Percentiles rank a stretch among this genome's conserved stretches.
phyloP scores from a whole-genome alignment of 2,329 filamentous ascomycete species.

The Cladosporium austrohemisphaericum region DNA sequence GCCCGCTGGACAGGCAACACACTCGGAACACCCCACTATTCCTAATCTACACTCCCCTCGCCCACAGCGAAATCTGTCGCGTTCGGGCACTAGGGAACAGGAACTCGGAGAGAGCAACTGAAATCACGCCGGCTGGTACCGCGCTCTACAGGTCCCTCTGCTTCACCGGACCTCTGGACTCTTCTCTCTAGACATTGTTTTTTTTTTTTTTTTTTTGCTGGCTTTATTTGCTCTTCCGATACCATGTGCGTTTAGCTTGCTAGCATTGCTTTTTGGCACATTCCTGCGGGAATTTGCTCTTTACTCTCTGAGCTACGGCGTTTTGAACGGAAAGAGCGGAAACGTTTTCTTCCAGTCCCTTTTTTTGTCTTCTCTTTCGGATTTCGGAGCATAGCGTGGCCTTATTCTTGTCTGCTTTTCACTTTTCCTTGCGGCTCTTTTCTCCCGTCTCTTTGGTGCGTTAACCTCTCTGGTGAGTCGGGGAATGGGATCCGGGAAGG shows the following conservation, averaged over 20 bases:
- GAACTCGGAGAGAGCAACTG: background rate
- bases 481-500: no score
- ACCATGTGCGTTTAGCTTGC: slow-evolving; percentile 15
- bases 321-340: slow-evolving; percentile 6
- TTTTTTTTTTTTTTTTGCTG: background rate
- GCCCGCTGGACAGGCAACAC: slow-evolving; percentile 5
- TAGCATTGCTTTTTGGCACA: background rate
- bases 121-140: slow-evolving; percentile 13
- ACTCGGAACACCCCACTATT: slow-evolving; percentile 8
- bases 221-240: slow-evolving; percentile 8
- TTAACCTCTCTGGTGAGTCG: no score
- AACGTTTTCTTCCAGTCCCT: background rate
- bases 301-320: slow-evolving; percentile 8
- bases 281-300: background rate
- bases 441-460: no score
- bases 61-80: slow-evolving; percentile 8
- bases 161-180: no score
- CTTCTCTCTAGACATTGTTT: background rate
- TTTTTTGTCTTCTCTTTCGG: background rate
- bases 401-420: no score
- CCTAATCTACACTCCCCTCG: slow-evolving; percentile 2
- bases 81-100: background rate
- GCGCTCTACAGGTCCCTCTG: background rate
- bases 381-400: slow-evolving; percentile 1
- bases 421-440: no score